Percentiles rank a stretch among this genome's conserved stretches.
phyloP scores from a whole-genome alignment of 805 yeast species.

The Saturnispora bothae region DNA sequence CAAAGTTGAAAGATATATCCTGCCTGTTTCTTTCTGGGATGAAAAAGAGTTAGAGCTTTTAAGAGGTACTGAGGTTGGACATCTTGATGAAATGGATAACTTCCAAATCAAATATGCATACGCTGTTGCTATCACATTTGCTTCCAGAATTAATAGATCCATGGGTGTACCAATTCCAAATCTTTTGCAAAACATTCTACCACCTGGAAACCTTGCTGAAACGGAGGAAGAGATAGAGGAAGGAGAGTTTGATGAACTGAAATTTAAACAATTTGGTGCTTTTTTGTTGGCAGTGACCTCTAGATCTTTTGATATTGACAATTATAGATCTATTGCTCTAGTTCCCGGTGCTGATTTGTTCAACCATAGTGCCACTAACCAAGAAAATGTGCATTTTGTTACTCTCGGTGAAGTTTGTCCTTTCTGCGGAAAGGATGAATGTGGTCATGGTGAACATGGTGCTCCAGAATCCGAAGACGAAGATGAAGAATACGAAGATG shows the following conservation, averaged over 20 bases:
- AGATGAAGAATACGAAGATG: constrained; percentile 23
- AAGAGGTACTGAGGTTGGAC: constrained; percentile 50
- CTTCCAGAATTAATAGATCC: constrained; percentile 20
- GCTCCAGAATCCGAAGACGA: constrained; percentile 24
- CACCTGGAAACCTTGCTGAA: constrained; percentile 5
- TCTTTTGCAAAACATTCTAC: constrained; percentile 5
- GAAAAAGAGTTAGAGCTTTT: constrained; percentile 36
- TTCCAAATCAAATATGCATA: constrained; percentile 33
- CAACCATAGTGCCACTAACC: constrained; percentile 49
- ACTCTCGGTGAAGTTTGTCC: constrained; percentile 31
- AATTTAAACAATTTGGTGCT: constrained; percentile 42
- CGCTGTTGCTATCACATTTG: constrained; percentile 33
- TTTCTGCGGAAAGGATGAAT: constrained; percentile 26
- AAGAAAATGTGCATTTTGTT: constrained; percentile 61
- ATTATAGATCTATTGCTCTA: constrained; percentile 59
- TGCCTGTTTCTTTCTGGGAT: constrained; percentile 63
- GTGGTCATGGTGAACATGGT: constrained; percentile 24
- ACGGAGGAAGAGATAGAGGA: not conserved
- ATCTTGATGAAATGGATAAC: constrained; percentile 47
- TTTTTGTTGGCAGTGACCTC: constrained; percentile 55
- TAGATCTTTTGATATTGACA: constrained; percentile 74
- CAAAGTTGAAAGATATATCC: constrained; percentile 23
- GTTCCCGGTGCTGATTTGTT: constrained; percentile 91
- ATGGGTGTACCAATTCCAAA: constrained; percentile 28
- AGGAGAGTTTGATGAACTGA: constrained; percentile 12